Percentiles rank a stretch among this genome's conserved stretches.
Evolutionary conservation across 2,329 filamentous ascomycete species (phyloP).

Genomic region (Aureobasidium leucospermi): DNA sequence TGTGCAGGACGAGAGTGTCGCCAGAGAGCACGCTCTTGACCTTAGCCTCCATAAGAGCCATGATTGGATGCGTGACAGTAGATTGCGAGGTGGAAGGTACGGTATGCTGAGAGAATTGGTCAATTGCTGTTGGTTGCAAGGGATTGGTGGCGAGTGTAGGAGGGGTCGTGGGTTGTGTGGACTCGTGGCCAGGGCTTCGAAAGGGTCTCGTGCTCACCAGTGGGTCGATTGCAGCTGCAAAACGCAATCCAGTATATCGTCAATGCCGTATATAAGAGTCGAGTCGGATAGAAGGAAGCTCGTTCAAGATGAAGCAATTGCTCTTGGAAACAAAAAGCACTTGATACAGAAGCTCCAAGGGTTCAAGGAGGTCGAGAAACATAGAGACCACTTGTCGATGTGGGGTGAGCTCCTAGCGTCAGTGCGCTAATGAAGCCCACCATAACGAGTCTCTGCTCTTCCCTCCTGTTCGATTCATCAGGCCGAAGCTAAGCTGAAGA

Average conservation of each 20-base stretch:
- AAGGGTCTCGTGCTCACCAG: constrained; percentile 12
- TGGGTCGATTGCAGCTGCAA: not conserved
- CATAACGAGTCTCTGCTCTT: not conserved
- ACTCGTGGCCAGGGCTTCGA: not conserved
- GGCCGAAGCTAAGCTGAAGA: no score
- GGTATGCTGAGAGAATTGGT: not conserved
- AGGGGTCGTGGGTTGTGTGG: not conserved
- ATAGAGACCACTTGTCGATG: constrained; percentile 8
- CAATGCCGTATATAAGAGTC: not conserved
- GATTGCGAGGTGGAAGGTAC: not conserved
- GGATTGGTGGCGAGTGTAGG: not conserved
- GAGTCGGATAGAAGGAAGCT: not conserved
- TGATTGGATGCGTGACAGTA: constrained; percentile 14
- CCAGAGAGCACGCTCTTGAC: constrained; percentile 94
- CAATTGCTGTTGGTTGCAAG: not conserved
- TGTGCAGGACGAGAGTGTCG: constrained; percentile 80
- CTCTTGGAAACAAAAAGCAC: not conserved
- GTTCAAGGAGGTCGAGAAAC: constrained; percentile 8
- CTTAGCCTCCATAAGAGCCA: constrained; percentile 53
- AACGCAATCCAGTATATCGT: not conserved
- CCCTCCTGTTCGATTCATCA: not conserved
- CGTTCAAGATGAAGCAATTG: not conserved
- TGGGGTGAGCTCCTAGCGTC: constrained; percentile 10
- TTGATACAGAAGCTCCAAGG: not conserved
- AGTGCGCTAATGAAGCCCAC: constrained; percentile 3